These are phyloP conservation scores for Diaporthe caulivora DNA, from an alignment of 2,329 filamentous ascomycete species.

Conservation along the genomic window DNA sequence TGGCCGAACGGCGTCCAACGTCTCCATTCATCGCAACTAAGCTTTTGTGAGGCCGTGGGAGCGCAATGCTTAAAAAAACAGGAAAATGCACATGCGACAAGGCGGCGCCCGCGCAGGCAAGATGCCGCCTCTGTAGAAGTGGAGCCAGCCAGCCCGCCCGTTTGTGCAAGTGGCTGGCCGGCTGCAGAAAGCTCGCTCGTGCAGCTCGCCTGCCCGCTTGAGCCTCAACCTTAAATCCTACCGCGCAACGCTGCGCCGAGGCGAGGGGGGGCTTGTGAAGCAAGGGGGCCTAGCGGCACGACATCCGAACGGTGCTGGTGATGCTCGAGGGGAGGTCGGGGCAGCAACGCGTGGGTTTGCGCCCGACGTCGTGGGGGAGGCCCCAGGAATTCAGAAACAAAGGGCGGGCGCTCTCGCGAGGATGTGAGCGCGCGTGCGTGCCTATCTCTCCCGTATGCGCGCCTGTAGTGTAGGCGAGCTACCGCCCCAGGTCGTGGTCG, in stretches of 20 bases:
- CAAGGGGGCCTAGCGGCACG: neutral
- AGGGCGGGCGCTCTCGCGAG: neutral
- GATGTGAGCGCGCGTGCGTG: neutral
- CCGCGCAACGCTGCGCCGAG: neutral
- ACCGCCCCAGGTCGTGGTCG: neutral
- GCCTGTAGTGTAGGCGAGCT: neutral
- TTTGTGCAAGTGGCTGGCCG: too few relatives aligned
- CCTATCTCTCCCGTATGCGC: neutral
- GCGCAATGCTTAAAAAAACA: neutral
- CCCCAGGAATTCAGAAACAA: too few relatives aligned
- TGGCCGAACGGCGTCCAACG: neutral
- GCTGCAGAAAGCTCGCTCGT: neutral
- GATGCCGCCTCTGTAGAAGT: too few relatives aligned
- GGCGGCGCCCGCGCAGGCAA: neutral
- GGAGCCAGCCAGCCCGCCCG: too few relatives aligned
- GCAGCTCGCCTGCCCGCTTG: slow-evolving; percentile 27
- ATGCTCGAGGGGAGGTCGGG: neutral
- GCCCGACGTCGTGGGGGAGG: neutral
- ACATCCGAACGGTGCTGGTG: neutral
- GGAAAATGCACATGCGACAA: neutral
- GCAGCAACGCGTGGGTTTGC: slow-evolving; percentile 3
- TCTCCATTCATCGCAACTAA: slow-evolving; percentile 2
- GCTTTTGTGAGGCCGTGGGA: slow-evolving; percentile 10
- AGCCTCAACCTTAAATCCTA: slow-evolving; percentile 31
- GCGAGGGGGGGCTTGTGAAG: too few relatives aligned